Evolutionary conservation across 306 rosid species (phyloP).

Genomic region (Cercis canadensis): DNA sequence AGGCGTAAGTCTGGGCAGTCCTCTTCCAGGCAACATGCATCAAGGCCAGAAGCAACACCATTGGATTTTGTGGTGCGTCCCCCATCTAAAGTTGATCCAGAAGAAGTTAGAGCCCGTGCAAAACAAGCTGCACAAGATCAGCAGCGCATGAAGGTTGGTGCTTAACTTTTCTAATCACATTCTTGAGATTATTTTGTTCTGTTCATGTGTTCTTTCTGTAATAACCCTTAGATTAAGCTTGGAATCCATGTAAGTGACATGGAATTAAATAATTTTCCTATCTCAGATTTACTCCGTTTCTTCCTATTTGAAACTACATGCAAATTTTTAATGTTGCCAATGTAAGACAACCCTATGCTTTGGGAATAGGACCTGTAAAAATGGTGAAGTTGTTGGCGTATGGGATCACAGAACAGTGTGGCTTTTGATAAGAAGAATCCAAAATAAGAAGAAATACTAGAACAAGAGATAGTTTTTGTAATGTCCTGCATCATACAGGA

Average conservation of each 20-base stretch:
- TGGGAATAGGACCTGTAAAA: too few relatives aligned
- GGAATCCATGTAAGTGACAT: background rate
- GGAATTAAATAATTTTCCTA: too few relatives aligned
- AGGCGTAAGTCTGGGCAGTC: conserved; percentile 90
- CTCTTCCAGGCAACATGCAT: conserved; percentile 79
- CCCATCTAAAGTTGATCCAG: conserved; percentile 93
- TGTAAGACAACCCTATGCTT: too few relatives aligned
- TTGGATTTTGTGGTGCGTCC: conserved; percentile 94
- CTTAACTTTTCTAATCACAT: background rate
- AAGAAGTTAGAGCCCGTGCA: conserved; percentile 88
- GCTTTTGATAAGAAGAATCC: too few relatives aligned
- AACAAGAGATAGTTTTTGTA: too few relatives aligned
- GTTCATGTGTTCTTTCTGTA: background rate
- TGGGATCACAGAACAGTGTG: too few relatives aligned
- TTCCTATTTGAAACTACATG: too few relatives aligned
- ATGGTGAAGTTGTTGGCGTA: too few relatives aligned
- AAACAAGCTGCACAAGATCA: conserved; percentile 85
- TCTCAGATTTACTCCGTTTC: too few relatives aligned
- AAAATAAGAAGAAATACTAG: too few relatives aligned
- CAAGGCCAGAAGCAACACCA: conserved; percentile 96
- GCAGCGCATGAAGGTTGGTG: conserved; percentile 85
- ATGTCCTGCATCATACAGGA: too few relatives aligned
- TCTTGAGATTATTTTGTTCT: background rate
- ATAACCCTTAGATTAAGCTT: background rate
- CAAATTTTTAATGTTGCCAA: too few relatives aligned